These are phyloP conservation scores for Linnemannia hyalina DNA, from an alignment of 192 early-diverging fungal genomes.

Conservation along the genomic window DNA sequence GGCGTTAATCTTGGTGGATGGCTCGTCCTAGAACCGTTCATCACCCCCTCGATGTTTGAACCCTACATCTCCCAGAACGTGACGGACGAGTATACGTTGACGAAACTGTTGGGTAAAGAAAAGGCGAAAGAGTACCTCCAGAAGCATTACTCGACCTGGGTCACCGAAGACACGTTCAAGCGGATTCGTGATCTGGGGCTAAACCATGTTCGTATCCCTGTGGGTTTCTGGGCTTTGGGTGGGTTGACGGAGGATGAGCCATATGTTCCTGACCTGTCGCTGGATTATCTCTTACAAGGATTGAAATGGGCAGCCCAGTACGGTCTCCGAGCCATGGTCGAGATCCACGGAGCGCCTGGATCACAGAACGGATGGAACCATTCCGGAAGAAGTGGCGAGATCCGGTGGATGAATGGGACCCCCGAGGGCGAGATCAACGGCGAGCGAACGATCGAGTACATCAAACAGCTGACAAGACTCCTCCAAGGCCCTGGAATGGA, in stretches of 20 bases:
- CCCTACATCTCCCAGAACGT: slow-evolving; percentile 42
- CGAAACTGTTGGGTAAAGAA: slow-evolving; percentile 67
- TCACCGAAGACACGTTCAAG: slow-evolving; percentile 72
- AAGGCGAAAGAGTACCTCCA: slow-evolving; percentile 63
- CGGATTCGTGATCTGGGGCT: slow-evolving; percentile 69
- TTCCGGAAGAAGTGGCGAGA: slow-evolving; percentile 52
- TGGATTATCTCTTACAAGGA: slow-evolving; percentile 68
- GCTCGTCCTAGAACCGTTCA: slow-evolving; percentile 74
- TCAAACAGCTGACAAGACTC: slow-evolving; percentile 64
- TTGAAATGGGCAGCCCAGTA: slow-evolving; percentile 77
- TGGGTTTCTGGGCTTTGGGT: slow-evolving; percentile 79
- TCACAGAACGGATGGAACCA: slow-evolving; percentile 82
- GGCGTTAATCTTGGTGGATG: slow-evolving; percentile 83
- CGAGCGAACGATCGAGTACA: slow-evolving; percentile 64
- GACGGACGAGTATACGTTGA: slow-evolving; percentile 77
- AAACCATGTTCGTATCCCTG: slow-evolving; percentile 79
- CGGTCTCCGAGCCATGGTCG: slow-evolving; percentile 75
- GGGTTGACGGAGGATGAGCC: slow-evolving; percentile 64
- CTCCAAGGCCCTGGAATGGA: slow-evolving; percentile 64
- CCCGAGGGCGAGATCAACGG: slow-evolving; percentile 62
- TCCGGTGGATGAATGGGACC: slow-evolving; percentile 46
- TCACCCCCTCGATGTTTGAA: slow-evolving; percentile 67
- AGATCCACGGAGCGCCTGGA: slow-evolving; percentile 78
- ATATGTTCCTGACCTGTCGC: slow-evolving; percentile 70
- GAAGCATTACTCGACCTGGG: slow-evolving; percentile 72